Evolutionary conservation across 805 yeast species (phyloP), one percentile per base, ranked within the genome.

Genomic region (Wickerhamiella qilinensis): DNA sequence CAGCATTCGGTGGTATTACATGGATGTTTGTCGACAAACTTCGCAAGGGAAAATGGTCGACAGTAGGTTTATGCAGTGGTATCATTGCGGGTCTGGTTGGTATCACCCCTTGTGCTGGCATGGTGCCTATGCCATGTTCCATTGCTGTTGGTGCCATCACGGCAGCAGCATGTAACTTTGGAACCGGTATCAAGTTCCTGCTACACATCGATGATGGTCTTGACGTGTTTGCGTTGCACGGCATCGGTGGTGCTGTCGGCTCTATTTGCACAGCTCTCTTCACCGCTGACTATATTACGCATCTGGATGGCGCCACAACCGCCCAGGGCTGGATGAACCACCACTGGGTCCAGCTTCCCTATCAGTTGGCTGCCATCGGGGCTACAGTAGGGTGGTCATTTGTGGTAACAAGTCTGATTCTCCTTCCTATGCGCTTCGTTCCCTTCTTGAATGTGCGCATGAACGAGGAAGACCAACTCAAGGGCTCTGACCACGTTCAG

Each of bases 51-150:
- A 84, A 85, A 60, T 85, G 93, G 94, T 82, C 97, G 42, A 80
- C 93, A 29, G 85, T 83, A 38, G 95, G 93, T 47, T 64, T 86
- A 59, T 86, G 95, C 62, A 72, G 82, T 39, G 97, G 97, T 56
- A 83, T 85, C 45, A 73, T 86, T 61, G 84, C 93, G 25, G 97
- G 96, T 49, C 69, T 86, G 44, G 96, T 86, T 37, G 94, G 93
- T 56, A 80, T 88, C 47, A 88, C 96, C 4, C 96, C 97, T 42
- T 95, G 88, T 50, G 96, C 96, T 20, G 96, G 96, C 46, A 86
- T 68, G 54, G 94, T 88, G 37, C 96, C 96, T 41, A 75, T 88
- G 41, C 88, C 86, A 74, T 73, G 85, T 43, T 72, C 95, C 2
- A 75, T 84, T 33, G 73, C 81, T 43, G 80, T 86, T 53, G 96